Conservation (phyloP, 768 basidiomycete genomes). For the Asterophora parasitica region DNA sequence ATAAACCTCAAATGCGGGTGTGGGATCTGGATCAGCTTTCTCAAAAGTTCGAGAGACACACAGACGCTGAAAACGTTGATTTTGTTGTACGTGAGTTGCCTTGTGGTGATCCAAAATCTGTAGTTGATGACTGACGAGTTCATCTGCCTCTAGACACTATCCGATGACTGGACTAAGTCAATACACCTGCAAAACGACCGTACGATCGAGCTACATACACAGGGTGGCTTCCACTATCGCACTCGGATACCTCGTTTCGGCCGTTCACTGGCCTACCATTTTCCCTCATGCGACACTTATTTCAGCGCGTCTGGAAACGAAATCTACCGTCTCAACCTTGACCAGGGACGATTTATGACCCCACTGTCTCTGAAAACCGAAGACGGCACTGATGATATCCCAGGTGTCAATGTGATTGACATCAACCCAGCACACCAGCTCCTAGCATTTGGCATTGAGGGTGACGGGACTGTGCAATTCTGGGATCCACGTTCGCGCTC, state of each 20-base stretch:
- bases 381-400: conserved; percentile 48
- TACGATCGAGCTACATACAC: conserved; percentile 91
- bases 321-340: conserved; percentile 90
- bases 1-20: conserved; percentile 95
- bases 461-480: conserved; percentile 83
- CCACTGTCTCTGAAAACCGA: conserved; percentile 60
- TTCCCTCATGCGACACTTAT: conserved; percentile 88
- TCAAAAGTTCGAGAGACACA: conserved; percentile 92
- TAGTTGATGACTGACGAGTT: conserved; percentile 2
- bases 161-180: conserved; percentile 99
- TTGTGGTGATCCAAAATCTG: conserved; percentile 10
- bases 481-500: conserved; percentile 91
- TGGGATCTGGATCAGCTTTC: conserved; percentile 93
- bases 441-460: conserved; percentile 85
- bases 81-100: conserved; percentile 81
- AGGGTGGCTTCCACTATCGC: conserved; percentile 87
- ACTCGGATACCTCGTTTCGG: conserved; percentile 95
- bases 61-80: conserved; percentile 96
- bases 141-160: conserved; percentile 61
- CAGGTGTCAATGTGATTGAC: conserved; percentile 88
- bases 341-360: conserved; percentile 89
- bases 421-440: conserved; percentile 92
- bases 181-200: conserved; percentile 94
- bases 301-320: conserved; percentile 82
- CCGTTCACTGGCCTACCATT: conserved; percentile 88